Percentiles rank a stretch among this genome's conserved stretches.
Evolutionary conservation across 163 green algal species (phyloP).

Genomic region (Scenedesmus sp.): DNA sequence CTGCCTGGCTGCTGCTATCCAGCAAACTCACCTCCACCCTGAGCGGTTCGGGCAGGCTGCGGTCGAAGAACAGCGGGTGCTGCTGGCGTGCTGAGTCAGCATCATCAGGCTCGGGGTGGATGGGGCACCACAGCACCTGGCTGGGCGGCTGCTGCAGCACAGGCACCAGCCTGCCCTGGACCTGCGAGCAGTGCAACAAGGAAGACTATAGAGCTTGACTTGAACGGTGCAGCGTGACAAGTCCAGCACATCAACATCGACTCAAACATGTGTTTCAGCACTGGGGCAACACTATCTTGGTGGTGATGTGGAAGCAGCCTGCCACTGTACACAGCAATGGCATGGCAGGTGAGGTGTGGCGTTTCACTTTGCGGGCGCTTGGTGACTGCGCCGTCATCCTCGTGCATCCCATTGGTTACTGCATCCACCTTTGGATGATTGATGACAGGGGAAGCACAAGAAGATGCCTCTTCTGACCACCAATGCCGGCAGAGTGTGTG

Average conservation of each 20-base stretch:
- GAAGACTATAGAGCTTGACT: no score
- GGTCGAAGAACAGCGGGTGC: slow-evolving; percentile 47
- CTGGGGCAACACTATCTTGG: no score
- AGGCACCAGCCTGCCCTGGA: slow-evolving; percentile 13
- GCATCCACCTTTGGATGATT: background rate
- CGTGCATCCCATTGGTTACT: background rate
- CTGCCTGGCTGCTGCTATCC: no score
- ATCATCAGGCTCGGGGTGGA: slow-evolving; percentile 35
- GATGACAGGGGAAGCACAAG: background rate
- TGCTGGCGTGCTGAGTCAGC: background rate
- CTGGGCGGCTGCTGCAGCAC: slow-evolving; percentile 16
- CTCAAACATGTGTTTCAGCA: no score
- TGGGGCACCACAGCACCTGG: slow-evolving; percentile 36
- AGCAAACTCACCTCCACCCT: slow-evolving; percentile 34
- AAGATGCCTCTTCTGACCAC: background rate
- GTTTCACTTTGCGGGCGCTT: no score
- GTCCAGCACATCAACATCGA: no score
- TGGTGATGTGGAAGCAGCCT: no score
- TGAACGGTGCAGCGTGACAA: no score
- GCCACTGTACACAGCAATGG: no score
- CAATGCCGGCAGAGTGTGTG: background rate
- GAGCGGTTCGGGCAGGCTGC: slow-evolving; percentile 36
- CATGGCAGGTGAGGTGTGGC: no score
- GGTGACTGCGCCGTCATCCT: background rate
- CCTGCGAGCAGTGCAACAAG: background rate